Evolutionary conservation across 192 early-diverging fungal species (phyloP), one percentile per base, ranked within the genome.

Genomic region (Coemansia erecta): DNA sequence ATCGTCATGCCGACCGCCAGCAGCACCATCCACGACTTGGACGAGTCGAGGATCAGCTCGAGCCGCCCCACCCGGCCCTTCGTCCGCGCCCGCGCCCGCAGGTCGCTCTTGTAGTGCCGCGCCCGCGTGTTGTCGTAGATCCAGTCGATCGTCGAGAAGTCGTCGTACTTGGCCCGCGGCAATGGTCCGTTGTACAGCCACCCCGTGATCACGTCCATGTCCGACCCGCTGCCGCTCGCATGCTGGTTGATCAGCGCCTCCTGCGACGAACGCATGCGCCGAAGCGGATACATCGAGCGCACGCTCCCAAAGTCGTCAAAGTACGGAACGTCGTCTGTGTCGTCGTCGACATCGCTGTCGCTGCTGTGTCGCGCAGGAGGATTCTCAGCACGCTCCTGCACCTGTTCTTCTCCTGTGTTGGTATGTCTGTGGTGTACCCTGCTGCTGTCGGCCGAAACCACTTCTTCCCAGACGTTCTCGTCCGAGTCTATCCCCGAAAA

Each of bases 91-190:
- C 57, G 57, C 35, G 47, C 54, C 5, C 64, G 59, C 61, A 66
- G 49, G 22, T 58, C 58, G 61, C 60, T 60, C 41, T 57, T 55
- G 44, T 66, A 53, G 64, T 68, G 67, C 46, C 77, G 71, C 17
- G 57, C 58, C 55, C 67, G 67, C 31, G 68, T 70, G 57, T 57
- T 74, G 67, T 80, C 77, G 68, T 80, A 70, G 21, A 80, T 80
- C 77, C 77, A 80, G 64, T 80, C 77, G 35, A 80, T 80, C 0
- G 77, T 73, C 43, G 77, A 80, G 61, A 80, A 80, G 48, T 80
- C 77, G 46, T 71, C 67, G 59, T 80, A 80, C 55, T 72, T 69
- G 42, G 77, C 77, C 17, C 77, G 70, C 45, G 70, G 70, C 59
- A 80, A 15, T 6, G 77, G 77, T 0, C 71, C 72, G 46, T 74